These are phyloP conservation scores for Nevesoporus exiguus DNA, from an alignment of 768 basidiomycete genomes.

Conservation along the genomic window DNA sequence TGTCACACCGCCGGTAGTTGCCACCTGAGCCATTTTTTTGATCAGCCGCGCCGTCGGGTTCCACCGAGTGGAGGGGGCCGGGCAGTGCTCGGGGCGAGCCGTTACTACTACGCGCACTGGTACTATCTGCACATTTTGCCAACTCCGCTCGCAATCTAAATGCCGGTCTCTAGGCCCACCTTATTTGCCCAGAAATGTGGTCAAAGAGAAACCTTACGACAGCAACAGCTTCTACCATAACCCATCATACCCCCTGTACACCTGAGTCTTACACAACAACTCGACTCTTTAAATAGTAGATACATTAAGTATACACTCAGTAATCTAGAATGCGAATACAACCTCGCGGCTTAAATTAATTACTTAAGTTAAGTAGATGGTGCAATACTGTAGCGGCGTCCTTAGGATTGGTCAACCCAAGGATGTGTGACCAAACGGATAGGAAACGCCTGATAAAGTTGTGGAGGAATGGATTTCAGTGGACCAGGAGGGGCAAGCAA, in stretches of 20 bases:
- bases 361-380: background rate
- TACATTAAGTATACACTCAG: slow-evolving; percentile 7
- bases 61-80: no score
- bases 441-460: slow-evolving; percentile 49
- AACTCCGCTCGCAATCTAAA: no score
- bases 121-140: no score
- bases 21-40: no score
- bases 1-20: no score
- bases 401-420: slow-evolving; percentile 35
- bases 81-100: no score
- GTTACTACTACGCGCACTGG: no score
- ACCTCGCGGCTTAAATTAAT: background rate
- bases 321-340: slow-evolving; percentile 1
- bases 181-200: no score
- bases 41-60: no score
- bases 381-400: background rate
- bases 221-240: background rate
- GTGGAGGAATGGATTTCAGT: slow-evolving; percentile 32
- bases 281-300: no score
- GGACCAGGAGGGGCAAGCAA: slow-evolving; percentile 39
- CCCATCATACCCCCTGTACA: background rate
- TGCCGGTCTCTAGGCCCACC: no score
- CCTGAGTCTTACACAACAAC: background rate
- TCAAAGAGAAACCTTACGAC: no score
- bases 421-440: slow-evolving; percentile 64